phyloP scores from a whole-genome alignment of 2,329 filamentous ascomycete genomes.

The Xylariaceae sp. region DNA sequence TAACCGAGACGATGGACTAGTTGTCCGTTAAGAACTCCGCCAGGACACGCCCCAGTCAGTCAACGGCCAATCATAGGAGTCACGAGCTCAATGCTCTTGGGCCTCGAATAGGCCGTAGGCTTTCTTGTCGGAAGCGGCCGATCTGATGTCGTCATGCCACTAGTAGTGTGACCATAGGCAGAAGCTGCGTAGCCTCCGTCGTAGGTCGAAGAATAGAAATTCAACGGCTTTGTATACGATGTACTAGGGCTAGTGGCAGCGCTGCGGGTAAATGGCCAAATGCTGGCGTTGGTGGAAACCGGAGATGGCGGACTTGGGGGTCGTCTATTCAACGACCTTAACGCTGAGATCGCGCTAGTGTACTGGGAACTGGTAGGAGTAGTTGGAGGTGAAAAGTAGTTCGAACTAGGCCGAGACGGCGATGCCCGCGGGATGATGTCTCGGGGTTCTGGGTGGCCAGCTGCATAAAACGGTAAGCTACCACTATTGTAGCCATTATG shows the following conservation, averaged over 20 bases:
- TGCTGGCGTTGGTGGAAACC: conserved; percentile 48
- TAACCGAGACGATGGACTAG: conserved; percentile 5
- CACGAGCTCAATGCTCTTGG: conserved; percentile 68
- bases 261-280: conserved; percentile 63
- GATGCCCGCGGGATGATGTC: conserved; percentile 70
- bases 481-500: conserved; percentile 42
- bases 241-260: conserved; percentile 58
- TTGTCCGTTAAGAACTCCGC: background rate
- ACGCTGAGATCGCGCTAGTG: conserved; percentile 60
- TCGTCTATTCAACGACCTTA: conserved; percentile 60
- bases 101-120: conserved; percentile 60
- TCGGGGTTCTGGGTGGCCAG: conserved; percentile 57
- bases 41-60: conserved; percentile 16
- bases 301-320: conserved; percentile 63
- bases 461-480: conserved; percentile 53
- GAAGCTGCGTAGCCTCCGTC: conserved; percentile 51
- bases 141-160: conserved; percentile 49
- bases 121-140: conserved; percentile 63
- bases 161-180: conserved; percentile 46
- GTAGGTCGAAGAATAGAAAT: conserved; percentile 59
- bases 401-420: conserved; percentile 64
- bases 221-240: conserved; percentile 54
- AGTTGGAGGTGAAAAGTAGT: conserved; percentile 60
- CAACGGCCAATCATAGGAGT: conserved; percentile 63
- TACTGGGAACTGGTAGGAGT: conserved; percentile 53